phyloP scores from a whole-genome alignment of 371 early-diverging fungal genomes.

The Catenaria anguillulae region DNA sequence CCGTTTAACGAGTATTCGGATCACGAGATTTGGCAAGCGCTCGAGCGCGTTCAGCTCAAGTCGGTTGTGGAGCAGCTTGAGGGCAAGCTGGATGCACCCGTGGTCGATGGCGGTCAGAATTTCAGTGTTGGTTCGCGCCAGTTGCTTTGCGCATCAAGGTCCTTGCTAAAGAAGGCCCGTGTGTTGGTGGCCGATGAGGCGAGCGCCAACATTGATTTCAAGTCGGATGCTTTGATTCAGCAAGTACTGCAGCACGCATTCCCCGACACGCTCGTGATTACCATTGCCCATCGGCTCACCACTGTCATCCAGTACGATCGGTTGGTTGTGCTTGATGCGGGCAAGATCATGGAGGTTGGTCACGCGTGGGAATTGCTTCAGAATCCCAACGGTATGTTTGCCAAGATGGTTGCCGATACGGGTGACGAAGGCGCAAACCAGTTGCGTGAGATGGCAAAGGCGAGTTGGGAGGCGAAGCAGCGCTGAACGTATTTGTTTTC shows the following conservation, averaged over 20 bases:
- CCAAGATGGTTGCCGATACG: conserved; percentile 40
- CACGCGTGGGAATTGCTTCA: neutral
- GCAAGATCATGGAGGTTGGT: conserved; percentile 52
- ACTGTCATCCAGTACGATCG: conserved; percentile 72
- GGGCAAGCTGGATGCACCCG: conserved; percentile 1
- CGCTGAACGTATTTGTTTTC: no score
- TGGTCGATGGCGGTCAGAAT: conserved; percentile 1
- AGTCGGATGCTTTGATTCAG: conserved; percentile 50
- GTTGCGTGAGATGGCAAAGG: conserved; percentile 15
- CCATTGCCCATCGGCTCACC: conserved; percentile 67
- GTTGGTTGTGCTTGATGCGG: conserved; percentile 63
- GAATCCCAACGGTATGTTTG: neutral
- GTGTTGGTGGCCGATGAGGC: conserved; percentile 28
- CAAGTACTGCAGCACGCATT: conserved; percentile 44
- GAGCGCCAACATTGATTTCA: conserved; percentile 44
- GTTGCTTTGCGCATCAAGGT: conserved; percentile 30
- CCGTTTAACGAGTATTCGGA: conserved; percentile 51
- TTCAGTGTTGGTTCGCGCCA: conserved; percentile 19
- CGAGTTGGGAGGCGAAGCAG: neutral
- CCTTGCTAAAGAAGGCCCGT: conserved; percentile 19
- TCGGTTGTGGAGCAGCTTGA: conserved; percentile 21
- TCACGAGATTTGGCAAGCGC: conserved; percentile 48
- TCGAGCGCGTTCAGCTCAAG: conserved; percentile 36
- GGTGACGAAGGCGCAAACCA: conserved; percentile 53
- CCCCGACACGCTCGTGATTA: conserved; percentile 47